Conservation (phyloP, 2,329 filamentous ascomycete genomes). For the Botryosphaeria dothidea region DNA sequence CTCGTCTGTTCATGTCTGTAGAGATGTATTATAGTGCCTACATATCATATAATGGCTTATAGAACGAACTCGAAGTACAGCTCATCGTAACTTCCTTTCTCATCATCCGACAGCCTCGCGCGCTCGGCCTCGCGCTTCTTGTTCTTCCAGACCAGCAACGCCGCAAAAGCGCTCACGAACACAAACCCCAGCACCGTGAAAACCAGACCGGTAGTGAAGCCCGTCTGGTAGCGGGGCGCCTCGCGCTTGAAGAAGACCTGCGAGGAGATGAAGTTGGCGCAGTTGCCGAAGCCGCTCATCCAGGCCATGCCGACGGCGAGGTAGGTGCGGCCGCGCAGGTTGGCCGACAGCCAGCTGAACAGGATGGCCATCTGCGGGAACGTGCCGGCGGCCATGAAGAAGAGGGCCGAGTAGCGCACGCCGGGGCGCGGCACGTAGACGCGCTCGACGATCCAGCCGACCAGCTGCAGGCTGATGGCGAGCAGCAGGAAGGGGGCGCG, state of each 20-base stretch:
- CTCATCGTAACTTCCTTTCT: neutral
- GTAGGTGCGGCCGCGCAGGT: conserved; percentile 41
- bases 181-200: conserved; percentile 21
- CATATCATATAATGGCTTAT: neutral
- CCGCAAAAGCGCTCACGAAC: neutral
- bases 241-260: conserved; percentile 45
- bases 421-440: conserved; percentile 18
- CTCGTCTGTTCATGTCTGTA: too few relatives aligned
- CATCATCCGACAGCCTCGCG: neutral
- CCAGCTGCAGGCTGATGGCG: neutral
- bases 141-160: neutral
- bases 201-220: conserved; percentile 40
- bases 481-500: conserved; percentile 51
- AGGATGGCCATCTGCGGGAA: conserved; percentile 31
- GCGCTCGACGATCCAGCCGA: conserved; percentile 33
- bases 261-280: conserved; percentile 44
- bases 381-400: conserved; percentile 28
- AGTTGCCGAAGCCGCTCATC: conserved; percentile 48
- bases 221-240: conserved; percentile 40
- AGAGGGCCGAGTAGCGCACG: conserved; percentile 29
- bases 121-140: neutral
- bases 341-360: conserved; percentile 38
- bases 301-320: conserved; percentile 44
- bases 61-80: neutral
- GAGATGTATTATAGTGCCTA: neutral